Percentiles rank a stretch among this genome's conserved stretches.
Conservation (phyloP, 768 basidiomycete species). For the Xerocomus brunneocitrinus region DNA sequence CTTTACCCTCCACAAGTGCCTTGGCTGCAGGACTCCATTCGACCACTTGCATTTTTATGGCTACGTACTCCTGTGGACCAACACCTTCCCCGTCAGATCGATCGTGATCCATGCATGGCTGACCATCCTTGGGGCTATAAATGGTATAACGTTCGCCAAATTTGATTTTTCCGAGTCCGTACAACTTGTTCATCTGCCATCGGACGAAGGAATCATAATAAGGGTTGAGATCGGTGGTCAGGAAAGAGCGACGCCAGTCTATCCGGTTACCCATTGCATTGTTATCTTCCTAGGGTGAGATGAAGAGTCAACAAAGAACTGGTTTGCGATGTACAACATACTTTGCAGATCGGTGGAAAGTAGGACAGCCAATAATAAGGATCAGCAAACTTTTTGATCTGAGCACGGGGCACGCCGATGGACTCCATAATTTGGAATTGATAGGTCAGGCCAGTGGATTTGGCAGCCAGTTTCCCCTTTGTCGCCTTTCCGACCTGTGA, state of each 20-base stretch:
- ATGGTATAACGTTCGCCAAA: slow-evolving; percentile 98
- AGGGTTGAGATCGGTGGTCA: slow-evolving; percentile 94
- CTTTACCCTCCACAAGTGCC: slow-evolving; percentile 56
- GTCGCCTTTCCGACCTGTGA: slow-evolving; percentile 77
- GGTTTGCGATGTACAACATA: slow-evolving; percentile 32
- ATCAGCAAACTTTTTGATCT: slow-evolving; percentile 96
- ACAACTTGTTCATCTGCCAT: slow-evolving; percentile 96
- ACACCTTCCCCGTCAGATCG: slow-evolving; percentile 91
- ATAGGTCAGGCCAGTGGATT: slow-evolving; percentile 89
- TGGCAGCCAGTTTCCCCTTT: slow-evolving; percentile 92
- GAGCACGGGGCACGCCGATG: slow-evolving; percentile 78
- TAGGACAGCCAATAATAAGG: slow-evolving; percentile 89
- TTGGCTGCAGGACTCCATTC: slow-evolving; percentile 76
- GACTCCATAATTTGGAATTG: slow-evolving; percentile 99
- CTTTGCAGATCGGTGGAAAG: slow-evolving; percentile 94
- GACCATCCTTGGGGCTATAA: slow-evolving; percentile 97
- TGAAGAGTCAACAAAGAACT: not conserved
- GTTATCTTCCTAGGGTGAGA: slow-evolving; percentile 54
- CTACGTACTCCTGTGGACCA: slow-evolving; percentile 94
- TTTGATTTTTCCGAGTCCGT: slow-evolving; percentile 87
- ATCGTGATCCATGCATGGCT: slow-evolving; percentile 99
- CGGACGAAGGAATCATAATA: slow-evolving; percentile 97
- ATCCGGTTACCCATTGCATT: slow-evolving; percentile 88
- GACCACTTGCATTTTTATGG: slow-evolving; percentile 88
- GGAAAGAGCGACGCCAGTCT: slow-evolving; percentile 93